Percentiles rank a stretch among this genome's conserved stretches.
Conservation (phyloP, 2,329 filamentous ascomycete genomes). For the Pseudohalonectria lignicola region DNA sequence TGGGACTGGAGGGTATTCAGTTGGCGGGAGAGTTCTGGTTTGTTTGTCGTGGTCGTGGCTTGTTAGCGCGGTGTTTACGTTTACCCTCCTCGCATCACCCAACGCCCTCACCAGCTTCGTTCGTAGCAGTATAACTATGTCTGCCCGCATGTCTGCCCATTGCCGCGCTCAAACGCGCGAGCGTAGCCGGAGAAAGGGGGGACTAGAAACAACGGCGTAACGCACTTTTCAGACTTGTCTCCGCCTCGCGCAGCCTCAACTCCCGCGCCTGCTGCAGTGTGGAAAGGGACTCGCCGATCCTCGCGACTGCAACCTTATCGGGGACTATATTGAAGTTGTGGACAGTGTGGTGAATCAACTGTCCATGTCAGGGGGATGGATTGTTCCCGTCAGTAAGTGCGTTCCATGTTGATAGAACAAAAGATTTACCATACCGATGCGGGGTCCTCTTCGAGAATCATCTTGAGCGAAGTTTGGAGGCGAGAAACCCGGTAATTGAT, state of each 20-base stretch:
- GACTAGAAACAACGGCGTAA: background rate
- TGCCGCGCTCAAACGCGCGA: no score
- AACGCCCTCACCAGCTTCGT: no score
- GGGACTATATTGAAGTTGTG: conserved; percentile 90
- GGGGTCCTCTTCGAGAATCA: conserved; percentile 2
- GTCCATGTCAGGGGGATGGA: no score
- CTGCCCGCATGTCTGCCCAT: no score
- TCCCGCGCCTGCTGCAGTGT: conserved; percentile 78
- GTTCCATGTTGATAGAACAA: no score
- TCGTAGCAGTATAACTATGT: no score
- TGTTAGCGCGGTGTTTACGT: no score
- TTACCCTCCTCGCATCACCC: no score
- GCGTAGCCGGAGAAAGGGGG: background rate
- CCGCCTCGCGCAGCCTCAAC: conserved; percentile 61
- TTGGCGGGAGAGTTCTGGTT: conserved; percentile 55
- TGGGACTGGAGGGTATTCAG: conserved; percentile 65
- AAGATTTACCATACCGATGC: conserved; percentile 48
- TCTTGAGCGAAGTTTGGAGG: background rate
- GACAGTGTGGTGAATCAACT: conserved; percentile 88
- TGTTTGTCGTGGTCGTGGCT: background rate
- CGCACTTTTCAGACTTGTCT: conserved; percentile 51
- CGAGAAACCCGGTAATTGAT: no score
- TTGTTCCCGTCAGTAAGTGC: no score
- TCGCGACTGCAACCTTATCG: conserved; percentile 73
- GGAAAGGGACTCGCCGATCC: conserved; percentile 73